Evolutionary conservation across 1,284 basidiomycete genomes (phyloP).

Genomic region (Apiotrichum laibachii): DNA sequence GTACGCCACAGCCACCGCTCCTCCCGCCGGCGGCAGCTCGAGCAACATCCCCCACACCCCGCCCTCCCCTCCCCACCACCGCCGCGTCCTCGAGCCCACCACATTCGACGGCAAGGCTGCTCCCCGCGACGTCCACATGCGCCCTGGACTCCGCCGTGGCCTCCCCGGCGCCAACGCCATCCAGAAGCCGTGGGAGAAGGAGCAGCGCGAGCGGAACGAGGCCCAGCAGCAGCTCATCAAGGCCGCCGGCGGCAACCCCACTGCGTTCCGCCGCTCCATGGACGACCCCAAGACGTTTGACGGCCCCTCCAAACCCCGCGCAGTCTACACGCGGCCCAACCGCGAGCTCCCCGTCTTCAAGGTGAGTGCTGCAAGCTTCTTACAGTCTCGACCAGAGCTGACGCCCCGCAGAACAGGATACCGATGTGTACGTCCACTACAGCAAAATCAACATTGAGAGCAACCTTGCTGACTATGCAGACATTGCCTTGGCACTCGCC

Average conservation of each 20-base stretch:
- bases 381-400: not conserved
- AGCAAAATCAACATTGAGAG: not conserved
- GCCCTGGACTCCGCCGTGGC: conserved; percentile 33
- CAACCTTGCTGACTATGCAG: conserved; percentile 22
- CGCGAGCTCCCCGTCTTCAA: conserved; percentile 35
- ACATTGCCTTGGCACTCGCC: conserved; percentile 34
- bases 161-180: conserved; percentile 23
- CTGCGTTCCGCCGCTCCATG: not conserved
- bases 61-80: conserved; percentile 6
- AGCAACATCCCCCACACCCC: conserved; percentile 8
- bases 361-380: conserved; percentile 25
- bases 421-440: conserved; percentile 33
- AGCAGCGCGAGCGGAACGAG: conserved; percentile 15
- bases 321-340: conserved; percentile 17
- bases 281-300: conserved; percentile 18
- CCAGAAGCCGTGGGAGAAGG: conserved; percentile 18
- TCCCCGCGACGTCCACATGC: conserved; percentile 32
- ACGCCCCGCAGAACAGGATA: conserved; percentile 28
- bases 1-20: conserved; percentile 9
- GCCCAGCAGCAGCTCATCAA: conserved; percentile 3
- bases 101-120: conserved; percentile 36
- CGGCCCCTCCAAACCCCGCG: conserved; percentile 16
- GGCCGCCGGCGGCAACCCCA: not conserved
- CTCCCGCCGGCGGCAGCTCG: not conserved
- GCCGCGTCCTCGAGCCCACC: conserved; percentile 24